These are phyloP conservation scores for Mortierella sp. DNA, from an alignment of 371 early-diverging fungal genomes.

Conservation along the genomic window DNA sequence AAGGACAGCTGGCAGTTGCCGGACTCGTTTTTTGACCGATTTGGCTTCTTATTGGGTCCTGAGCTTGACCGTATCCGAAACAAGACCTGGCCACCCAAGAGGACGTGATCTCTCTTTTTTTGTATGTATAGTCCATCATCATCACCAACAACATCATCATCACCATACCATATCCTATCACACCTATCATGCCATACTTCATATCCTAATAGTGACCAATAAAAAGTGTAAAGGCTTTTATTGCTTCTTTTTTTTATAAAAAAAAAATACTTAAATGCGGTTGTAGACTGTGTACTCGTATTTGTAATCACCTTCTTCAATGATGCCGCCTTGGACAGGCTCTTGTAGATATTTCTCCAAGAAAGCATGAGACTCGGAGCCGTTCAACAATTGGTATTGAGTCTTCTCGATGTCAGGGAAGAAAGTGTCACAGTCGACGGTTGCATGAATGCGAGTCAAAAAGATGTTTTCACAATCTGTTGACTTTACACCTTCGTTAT, in stretches of 20 bases:
- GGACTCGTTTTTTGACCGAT: conserved; percentile 65
- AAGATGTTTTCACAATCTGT: conserved; percentile 68
- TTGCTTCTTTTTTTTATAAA: no score
- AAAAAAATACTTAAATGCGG: conserved; percentile 7
- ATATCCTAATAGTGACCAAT: no score
- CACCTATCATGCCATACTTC: no score
- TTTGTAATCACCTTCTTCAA: conserved; percentile 56
- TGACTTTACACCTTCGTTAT: conserved; percentile 33
- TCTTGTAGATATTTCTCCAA: conserved; percentile 17
- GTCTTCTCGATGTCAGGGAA: conserved; percentile 66
- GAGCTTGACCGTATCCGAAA: conserved; percentile 37
- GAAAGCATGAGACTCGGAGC: conserved; percentile 36
- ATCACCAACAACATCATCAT: no score
- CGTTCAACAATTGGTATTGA: conserved; percentile 16
- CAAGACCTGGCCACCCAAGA: conserved; percentile 34
- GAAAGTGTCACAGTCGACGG: conserved; percentile 74
- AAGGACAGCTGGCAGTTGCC: conserved; percentile 68
- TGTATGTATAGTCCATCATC: no score
- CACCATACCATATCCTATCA: no score
- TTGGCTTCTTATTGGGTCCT: conserved; percentile 59
- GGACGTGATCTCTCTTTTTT: not conserved
- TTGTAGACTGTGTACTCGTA: conserved; percentile 67
- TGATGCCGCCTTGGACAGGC: conserved; percentile 61
- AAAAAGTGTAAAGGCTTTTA: no score
- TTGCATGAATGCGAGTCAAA: conserved; percentile 69